These are phyloP conservation scores for Emiliania huxleyi DNA, from an alignment of 78 protist genomes.

Conservation along the genomic window DNA sequence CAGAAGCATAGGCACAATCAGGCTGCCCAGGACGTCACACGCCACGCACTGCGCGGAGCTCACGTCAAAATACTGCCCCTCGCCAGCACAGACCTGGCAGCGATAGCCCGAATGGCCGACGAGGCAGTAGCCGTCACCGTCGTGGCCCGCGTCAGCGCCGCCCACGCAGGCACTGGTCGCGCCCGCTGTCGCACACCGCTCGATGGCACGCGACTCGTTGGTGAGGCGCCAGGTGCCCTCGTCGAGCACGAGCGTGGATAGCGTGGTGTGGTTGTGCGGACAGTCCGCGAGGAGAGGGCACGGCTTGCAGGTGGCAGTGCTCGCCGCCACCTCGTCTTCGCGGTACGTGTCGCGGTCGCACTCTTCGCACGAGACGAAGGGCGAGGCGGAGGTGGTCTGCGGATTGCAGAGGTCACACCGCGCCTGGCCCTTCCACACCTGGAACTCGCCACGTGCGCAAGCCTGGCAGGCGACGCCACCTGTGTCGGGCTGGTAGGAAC, in stretches of 20 bases:
- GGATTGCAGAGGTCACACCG: neutral
- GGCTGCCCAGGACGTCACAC: neutral
- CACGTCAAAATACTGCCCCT: neutral
- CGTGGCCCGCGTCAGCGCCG: neutral
- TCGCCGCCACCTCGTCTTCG: neutral
- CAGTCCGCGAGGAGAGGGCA: neutral
- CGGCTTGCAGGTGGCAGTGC: neutral
- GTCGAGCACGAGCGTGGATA: neutral
- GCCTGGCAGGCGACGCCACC: neutral
- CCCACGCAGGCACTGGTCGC: neutral
- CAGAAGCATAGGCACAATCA: neutral
- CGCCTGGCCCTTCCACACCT: neutral
- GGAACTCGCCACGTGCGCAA: neutral
- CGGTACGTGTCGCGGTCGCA: neutral
- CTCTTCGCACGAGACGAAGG: neutral
- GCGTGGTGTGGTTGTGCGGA: neutral
- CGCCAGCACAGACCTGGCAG: neutral
- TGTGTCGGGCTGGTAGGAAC: neutral
- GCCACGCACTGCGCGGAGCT: neutral
- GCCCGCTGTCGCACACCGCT: neutral
- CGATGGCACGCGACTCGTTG: neutral
- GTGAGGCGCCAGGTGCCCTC: neutral
- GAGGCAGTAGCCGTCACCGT: neutral
- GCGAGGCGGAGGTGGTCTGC: neutral
- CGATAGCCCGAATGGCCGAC: neutral